These are phyloP conservation scores for Chionographis japonica DNA, from an alignment of 106 monocot genomes.

Conservation along the genomic window DNA sequence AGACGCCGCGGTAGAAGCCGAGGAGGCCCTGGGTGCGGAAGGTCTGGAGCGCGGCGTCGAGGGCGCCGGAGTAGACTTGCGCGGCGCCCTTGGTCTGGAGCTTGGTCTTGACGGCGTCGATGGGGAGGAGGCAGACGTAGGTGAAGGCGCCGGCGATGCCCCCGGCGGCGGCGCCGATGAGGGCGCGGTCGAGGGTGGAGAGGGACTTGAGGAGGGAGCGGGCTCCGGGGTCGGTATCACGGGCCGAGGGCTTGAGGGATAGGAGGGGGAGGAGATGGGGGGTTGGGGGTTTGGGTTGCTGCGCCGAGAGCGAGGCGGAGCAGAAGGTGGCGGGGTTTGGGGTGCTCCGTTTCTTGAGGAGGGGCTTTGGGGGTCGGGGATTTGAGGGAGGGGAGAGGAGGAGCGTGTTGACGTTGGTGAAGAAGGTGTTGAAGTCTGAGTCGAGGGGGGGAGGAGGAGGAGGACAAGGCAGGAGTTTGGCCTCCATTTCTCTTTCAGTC, in stretches of 20 bases:
- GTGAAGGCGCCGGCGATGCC: constrained; percentile 93
- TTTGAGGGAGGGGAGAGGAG: not conserved
- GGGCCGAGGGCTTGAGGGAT: not conserved
- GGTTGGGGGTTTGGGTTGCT: constrained; percentile 9
- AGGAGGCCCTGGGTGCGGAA: constrained; percentile 65
- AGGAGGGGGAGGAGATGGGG: constrained; percentile 1
- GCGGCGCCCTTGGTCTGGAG: constrained; percentile 76
- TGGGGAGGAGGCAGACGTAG: constrained; percentile 87
- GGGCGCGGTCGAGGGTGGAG: constrained; percentile 47
- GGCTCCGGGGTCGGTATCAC: not conserved
- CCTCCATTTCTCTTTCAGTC: constrained; percentile 1
- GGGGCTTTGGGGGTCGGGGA: not conserved
- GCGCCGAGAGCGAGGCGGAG: constrained; percentile 15
- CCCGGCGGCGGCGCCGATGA: constrained; percentile 64
- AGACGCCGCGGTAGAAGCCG: constrained; percentile 91
- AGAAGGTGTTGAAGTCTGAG: constrained; percentile 16
- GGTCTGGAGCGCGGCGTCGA: constrained; percentile 59
- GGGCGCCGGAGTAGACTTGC: constrained; percentile 42
- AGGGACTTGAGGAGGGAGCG: constrained; percentile 18
- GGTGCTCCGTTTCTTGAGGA: not conserved
- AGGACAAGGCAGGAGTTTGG: constrained; percentile 39
- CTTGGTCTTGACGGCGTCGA: constrained; percentile 92
- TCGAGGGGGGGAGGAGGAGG: not conserved
- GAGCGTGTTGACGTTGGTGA: constrained; percentile 28
- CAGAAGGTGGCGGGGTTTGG: constrained; percentile 8